A percentile compares a stretch with the other conserved stretches of the same genome.
Conservation (phyloP, 2,329 filamentous ascomycete genomes). For the Botrytis cinerea region DNA sequence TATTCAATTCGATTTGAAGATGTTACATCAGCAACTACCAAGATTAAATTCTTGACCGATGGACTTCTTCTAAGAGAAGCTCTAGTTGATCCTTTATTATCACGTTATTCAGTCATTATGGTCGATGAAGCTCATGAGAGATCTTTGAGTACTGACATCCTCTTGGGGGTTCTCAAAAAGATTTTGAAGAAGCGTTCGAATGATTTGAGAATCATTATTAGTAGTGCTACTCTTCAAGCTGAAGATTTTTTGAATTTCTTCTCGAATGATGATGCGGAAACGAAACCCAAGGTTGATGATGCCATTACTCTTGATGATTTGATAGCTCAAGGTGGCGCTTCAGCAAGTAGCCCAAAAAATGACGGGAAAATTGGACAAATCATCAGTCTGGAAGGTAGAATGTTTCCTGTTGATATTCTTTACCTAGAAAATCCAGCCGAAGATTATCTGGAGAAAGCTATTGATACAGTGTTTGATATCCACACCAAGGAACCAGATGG, state of each 20-base stretch:
- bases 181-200: conserved; percentile 71
- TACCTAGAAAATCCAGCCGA: conserved; percentile 78
- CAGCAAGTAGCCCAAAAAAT: conserved; percentile 32
- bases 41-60: conserved; percentile 95
- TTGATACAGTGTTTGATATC: conserved; percentile 84
- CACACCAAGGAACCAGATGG: conserved; percentile 78
- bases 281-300: conserved; percentile 40
- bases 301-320: conserved; percentile 44
- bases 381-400: conserved; percentile 82
- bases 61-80: conserved; percentile 89
- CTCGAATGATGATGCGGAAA: conserved; percentile 42
- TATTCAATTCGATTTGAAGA: conserved; percentile 95
- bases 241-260: conserved; percentile 86
- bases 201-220: conserved; percentile 85
- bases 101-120: conserved; percentile 94
- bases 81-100: conserved; percentile 86
- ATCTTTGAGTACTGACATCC: conserved; percentile 86
- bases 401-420: conserved; percentile 84
- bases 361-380: conserved; percentile 59
- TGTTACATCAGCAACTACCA: conserved; percentile 79
- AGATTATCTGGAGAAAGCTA: conserved; percentile 81
- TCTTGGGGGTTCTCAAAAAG: conserved; percentile 89
- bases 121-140: conserved; percentile 96
- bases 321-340: conserved; percentile 34
- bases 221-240: conserved; percentile 90